Base-by-base conservation (phyloP, 164 flowering plant species). In the Macadamia tetraphylla region DNA sequence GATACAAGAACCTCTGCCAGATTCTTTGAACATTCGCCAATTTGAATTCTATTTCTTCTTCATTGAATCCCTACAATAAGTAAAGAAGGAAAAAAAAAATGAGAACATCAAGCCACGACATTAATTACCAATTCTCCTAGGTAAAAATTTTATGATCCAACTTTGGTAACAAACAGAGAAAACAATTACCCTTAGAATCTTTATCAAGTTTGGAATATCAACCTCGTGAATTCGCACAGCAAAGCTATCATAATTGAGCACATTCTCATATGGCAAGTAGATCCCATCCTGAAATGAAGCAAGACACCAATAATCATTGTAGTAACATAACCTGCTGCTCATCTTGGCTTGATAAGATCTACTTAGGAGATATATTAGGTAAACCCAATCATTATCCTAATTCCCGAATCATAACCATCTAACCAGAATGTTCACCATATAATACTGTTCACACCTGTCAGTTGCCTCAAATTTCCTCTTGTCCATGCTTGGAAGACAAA, bases 1-100 rank as follows among this genome's bases (percentile, higher is more conserved):
- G 88, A 71, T 90, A 92, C 72, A 90, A 59, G 77, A 92, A 94
- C 76, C 99, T 86, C 71, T 86, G 98, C 96, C 95, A 92, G 66
- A 89, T 74, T 66, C 78, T 88, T 75, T 74, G 83, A n/a, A 94
- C 97, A 82, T 86, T 94, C 59, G 70, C 87, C 78, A 89, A 68
- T 87, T 75, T 87, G 76, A 86, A 81, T 67, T 89, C 81, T 67
- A 88, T 74, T 75, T 94, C 94, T 49, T 94, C 85, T 71, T 84
- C 89, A 76, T 86, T 92, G 42, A 87, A 81, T 44, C 81, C 85
- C 98, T 94, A 57, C 69, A 71, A 44, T 56, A 72, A 60, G 23
- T 2, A 35, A 62, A 30, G 17, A 35, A 13, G 17, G 12, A 12
- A 35, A 35, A 35, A 35, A 35, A 35, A 35, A 35, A 35, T 35